Evolutionary conservation across 345 rosid species (phyloP).

Genomic region (Iberis pinnata): DNA sequence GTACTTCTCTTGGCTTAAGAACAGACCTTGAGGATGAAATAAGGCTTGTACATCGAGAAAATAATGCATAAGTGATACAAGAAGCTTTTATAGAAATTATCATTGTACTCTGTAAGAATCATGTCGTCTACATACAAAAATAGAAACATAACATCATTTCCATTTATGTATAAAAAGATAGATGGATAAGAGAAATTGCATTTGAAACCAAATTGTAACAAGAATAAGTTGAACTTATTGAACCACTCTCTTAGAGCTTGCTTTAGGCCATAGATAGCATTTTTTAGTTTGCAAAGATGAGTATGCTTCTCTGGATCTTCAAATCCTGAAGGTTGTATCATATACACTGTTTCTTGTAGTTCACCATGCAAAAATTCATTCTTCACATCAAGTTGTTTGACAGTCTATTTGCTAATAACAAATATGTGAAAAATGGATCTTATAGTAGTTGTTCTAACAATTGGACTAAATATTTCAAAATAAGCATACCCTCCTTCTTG

Average conservation of each 20-base stretch:
- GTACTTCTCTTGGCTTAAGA: background rate
- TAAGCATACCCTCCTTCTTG: no score
- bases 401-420: background rate
- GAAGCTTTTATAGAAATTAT: no score
- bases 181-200: background rate
- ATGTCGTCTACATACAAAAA: background rate
- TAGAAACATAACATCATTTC: no score
- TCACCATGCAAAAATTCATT: background rate
- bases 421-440: background rate
- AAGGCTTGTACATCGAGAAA: background rate
- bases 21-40: background rate
- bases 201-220: background rate
- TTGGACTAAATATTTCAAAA: background rate
- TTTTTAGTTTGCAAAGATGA: background rate
- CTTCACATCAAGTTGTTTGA: background rate
- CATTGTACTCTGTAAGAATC: background rate
- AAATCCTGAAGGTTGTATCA: background rate
- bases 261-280: background rate
- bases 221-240: background rate
- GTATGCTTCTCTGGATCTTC: background rate
- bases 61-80: background rate
- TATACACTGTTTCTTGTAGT: background rate
- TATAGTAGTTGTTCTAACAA: background rate
- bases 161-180: background rate
- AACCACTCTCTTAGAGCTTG: background rate